phyloP scores from a whole-genome alignment of 1,284 basidiomycete species.

The Ustilago xerochloae region DNA sequence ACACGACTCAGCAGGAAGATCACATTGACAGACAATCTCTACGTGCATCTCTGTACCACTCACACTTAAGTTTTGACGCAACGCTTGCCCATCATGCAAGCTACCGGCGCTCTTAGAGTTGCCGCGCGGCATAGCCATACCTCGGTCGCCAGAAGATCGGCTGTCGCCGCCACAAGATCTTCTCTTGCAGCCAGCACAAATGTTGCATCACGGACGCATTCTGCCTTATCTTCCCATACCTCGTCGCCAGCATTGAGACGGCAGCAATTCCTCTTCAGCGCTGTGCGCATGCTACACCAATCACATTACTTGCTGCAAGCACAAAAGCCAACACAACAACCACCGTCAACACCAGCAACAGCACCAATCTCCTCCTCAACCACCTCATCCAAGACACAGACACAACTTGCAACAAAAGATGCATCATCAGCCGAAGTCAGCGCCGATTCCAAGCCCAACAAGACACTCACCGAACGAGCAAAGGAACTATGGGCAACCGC shows the following conservation, averaged over 20 bases:
- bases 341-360: slow-evolving; percentile 3
- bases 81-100: slow-evolving; percentile 20
- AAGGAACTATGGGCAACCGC: slow-evolving; percentile 58
- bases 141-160: slow-evolving; percentile 7
- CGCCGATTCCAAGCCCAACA: slow-evolving; percentile 18
- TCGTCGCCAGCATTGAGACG: slow-evolving; percentile 1
- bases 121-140: slow-evolving; percentile 21
- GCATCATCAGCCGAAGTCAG: slow-evolving; percentile 2
- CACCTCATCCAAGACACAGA: background rate
- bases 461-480: slow-evolving; percentile 32
- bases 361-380: background rate
- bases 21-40: too few species aligned
- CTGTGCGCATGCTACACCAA: slow-evolving; percentile 28
- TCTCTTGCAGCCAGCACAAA: background rate
- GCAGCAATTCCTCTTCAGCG: slow-evolving; percentile 17
- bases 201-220: background rate
- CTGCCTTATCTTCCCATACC: background rate
- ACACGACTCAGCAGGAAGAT: too few species aligned
- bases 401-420: slow-evolving; percentile 11
- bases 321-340: slow-evolving; percentile 15
- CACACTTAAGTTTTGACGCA: background rate
- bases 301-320: slow-evolving; percentile 16
- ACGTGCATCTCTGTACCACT: background rate
- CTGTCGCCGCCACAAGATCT: background rate
- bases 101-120: slow-evolving; percentile 22